Percentiles rank a stretch among this genome's conserved stretches.
Evolutionary conservation across 192 early-diverging fungal species (phyloP).

Genomic region (Diversispora eburnea): DNA sequence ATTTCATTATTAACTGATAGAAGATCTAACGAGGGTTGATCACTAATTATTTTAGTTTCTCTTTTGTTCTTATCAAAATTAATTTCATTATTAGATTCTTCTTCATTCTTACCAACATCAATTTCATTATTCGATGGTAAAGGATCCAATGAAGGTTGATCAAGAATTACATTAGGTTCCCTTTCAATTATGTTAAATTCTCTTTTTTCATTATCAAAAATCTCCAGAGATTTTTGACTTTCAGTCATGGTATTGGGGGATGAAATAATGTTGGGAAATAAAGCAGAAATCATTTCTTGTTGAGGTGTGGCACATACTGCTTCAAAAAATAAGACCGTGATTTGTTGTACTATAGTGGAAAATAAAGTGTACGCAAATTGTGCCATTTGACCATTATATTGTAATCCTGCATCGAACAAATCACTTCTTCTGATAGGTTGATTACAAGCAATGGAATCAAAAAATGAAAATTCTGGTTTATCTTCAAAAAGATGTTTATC

Average conservation of each 20-base stretch:
- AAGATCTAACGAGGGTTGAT: not conserved
- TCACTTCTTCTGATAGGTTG: not conserved
- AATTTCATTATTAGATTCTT: not conserved
- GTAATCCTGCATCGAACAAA: not conserved
- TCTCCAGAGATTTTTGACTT: not conserved
- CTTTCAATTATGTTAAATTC: not conserved
- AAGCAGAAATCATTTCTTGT: constrained; percentile 12
- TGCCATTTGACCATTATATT: not conserved
- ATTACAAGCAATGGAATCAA: not conserved
- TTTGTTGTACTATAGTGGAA: not conserved
- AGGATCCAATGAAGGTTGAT: not conserved
- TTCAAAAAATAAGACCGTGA: constrained; percentile 13
- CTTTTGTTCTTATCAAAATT: not conserved
- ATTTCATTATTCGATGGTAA: not conserved
- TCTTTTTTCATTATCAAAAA: not conserved
- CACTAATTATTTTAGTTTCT: not conserved
- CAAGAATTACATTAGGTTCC: not conserved
- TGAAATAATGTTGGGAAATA: not conserved
- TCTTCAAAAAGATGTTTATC: constrained; percentile 25
- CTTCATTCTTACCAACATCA: not conserved
- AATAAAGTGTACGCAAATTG: constrained; percentile 7
- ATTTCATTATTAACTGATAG: not conserved
- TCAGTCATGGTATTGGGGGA: not conserved
- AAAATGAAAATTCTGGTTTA: constrained; percentile 2
- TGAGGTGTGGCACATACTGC: constrained; percentile 20